These are phyloP conservation scores for Pezicula carpinea DNA, from an alignment of 2,329 filamentous ascomycete genomes.

Conservation along the genomic window DNA sequence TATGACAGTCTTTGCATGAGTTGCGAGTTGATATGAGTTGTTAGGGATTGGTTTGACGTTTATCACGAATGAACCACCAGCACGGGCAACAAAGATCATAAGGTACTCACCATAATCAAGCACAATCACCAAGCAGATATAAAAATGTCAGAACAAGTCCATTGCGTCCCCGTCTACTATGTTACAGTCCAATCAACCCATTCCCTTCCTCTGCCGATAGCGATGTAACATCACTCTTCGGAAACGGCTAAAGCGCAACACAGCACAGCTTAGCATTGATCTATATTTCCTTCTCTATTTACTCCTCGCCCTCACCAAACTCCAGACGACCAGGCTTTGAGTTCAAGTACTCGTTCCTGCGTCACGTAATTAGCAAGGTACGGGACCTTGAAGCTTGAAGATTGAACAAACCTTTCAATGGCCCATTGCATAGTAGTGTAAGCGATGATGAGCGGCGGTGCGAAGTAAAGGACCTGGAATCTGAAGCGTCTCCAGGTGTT, in stretches of 20 bases:
- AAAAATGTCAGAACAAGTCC: conserved; percentile 11
- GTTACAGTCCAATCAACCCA: conserved; percentile 18
- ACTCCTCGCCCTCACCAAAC: conserved; percentile 38
- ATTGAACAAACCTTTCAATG: conserved; percentile 71
- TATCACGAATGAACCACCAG: no score
- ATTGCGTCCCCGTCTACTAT: conserved; percentile 24
- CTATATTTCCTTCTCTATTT: conserved; percentile 10
- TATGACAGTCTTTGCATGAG: no score
- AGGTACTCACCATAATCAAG: no score
- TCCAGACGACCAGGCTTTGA: conserved; percentile 66
- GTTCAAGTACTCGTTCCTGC: conserved; percentile 76
- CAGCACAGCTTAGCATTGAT: conserved; percentile 18
- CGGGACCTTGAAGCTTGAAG: neutral
- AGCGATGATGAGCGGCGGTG: conserved; percentile 70
- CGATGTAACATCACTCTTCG: conserved; percentile 7
- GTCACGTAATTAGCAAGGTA: conserved; percentile 4
- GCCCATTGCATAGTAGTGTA: conserved; percentile 92
- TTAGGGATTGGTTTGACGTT: no score
- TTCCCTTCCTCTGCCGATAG: conserved; percentile 10
- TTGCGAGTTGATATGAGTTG: no score
- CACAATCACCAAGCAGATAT: neutral
- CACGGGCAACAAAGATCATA: no score
- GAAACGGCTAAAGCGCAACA: conserved; percentile 19
- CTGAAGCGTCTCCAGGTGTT: conserved; percentile 88
- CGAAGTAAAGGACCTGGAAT: conserved; percentile 83